Conservation (phyloP, 1,139 yeast genomes). For the Chernovozyma aurita region DNA sequence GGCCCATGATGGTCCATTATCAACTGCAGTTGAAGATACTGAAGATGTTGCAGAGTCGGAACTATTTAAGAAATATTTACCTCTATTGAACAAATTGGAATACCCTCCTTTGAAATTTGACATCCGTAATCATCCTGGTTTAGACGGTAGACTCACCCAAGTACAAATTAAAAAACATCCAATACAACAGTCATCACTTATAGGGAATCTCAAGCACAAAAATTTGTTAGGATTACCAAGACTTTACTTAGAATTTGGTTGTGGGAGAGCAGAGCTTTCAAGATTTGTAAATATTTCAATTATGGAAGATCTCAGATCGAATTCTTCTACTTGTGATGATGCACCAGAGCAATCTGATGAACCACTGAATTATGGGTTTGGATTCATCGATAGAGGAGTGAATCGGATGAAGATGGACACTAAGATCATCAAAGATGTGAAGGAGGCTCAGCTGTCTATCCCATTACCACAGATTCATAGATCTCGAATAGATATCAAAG, state of each 20-base stretch:
- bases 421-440: slow-evolving; percentile 55
- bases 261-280: slow-evolving; percentile 84
- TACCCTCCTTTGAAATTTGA: slow-evolving; percentile 16
- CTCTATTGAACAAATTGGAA: slow-evolving; percentile 15
- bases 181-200: slow-evolving; percentile 74
- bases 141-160: slow-evolving; percentile 36
- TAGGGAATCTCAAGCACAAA: slow-evolving; percentile 57
- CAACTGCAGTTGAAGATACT: neutral
- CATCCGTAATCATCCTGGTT: slow-evolving; percentile 25
- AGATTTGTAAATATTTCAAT: slow-evolving; percentile 58
- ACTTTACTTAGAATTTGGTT: slow-evolving; percentile 75
- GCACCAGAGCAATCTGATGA: neutral
- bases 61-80: slow-evolving; percentile 17
- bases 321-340: too few species aligned
- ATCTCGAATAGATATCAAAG: slow-evolving; percentile 74
- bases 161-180: slow-evolving; percentile 70
- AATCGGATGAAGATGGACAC: slow-evolving; percentile 76
- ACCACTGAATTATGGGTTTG: slow-evolving; percentile 34
- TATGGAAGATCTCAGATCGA: slow-evolving; percentile 19
- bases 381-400: slow-evolving; percentile 72
- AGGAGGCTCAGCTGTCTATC: slow-evolving; percentile 13
- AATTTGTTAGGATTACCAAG: slow-evolving; percentile 32
- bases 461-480: slow-evolving; percentile 41
- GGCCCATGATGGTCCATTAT: neutral
- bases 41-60: neutral